Evolutionary conservation across 352 stramenopile genomes (phyloP).

Genomic region (Hyphochytrium catenoides): DNA sequence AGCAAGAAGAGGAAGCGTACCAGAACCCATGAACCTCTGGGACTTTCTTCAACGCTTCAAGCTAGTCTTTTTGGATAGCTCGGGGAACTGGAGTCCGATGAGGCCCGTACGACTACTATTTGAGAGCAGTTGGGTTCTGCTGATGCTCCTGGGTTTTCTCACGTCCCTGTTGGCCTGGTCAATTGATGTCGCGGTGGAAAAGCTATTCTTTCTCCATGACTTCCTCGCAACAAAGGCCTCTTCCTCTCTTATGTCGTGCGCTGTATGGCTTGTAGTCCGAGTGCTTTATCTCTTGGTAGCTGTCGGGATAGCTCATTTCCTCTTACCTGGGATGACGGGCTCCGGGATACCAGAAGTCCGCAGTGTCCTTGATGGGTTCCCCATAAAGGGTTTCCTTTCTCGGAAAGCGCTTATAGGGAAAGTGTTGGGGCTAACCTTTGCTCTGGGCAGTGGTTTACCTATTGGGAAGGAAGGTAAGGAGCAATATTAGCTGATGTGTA

Average conservation of each 20-base stretch:
- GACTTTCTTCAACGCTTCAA: no score
- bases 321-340: slow-evolving; percentile 29
- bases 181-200: slow-evolving; percentile 26
- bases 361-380: slow-evolving; percentile 38
- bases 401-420: slow-evolving; percentile 29
- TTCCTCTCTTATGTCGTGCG: slow-evolving; percentile 32
- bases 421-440: slow-evolving; percentile 27
- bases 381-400: slow-evolving; percentile 32
- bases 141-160: slow-evolving; percentile 26
- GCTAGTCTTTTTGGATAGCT: no score
- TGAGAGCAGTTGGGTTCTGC: slow-evolving; percentile 41
- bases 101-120: no score
- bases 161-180: slow-evolving; percentile 31
- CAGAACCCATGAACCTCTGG: no score
- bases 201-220: slow-evolving; percentile 15
- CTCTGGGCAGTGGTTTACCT: slow-evolving; percentile 29
- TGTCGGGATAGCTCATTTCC: slow-evolving; percentile 25
- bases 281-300: slow-evolving; percentile 28
- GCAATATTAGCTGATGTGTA: no score
- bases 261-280: slow-evolving; percentile 25
- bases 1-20: no score
- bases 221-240: slow-evolving; percentile 17
- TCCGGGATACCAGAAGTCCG: slow-evolving; percentile 49
- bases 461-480: slow-evolving; percentile 56
- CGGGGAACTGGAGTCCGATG: no score